Percentiles rank a stretch among this genome's conserved stretches.
Conservation (phyloP, 2,329 filamentous ascomycete genomes). For the Monilinia fructicola region DNA sequence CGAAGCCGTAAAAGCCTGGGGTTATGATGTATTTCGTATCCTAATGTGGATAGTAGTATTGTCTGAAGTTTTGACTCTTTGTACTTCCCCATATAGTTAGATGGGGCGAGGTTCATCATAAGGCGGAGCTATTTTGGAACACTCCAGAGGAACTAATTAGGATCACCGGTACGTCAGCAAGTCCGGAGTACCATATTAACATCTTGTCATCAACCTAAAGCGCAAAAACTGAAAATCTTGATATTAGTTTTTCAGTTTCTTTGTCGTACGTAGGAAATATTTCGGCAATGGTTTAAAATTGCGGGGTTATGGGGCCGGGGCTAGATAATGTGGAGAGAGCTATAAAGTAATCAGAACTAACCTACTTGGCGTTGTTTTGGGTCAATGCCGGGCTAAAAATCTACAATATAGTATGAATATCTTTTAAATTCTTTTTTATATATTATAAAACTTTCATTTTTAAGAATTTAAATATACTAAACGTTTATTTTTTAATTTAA, state of each 20-base stretch:
- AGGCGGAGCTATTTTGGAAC: slow-evolving; percentile 1
- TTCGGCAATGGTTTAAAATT: not conserved
- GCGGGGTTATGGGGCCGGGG: not conserved
- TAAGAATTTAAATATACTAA: too few relatives aligned
- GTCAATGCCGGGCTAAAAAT: too few relatives aligned
- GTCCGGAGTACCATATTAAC: not conserved
- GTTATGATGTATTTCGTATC: not conserved
- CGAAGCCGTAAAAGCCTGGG: not conserved
- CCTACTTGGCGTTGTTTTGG: too few relatives aligned
- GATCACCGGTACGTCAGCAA: not conserved
- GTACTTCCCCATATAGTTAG: slow-evolving; percentile 10
- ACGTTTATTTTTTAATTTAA: too few relatives aligned
- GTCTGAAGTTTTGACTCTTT: not conserved
- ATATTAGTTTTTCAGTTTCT: not conserved
- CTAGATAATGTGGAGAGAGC: not conserved
- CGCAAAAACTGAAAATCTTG: not conserved
- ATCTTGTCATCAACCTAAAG: not conserved
- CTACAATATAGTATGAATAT: too few relatives aligned
- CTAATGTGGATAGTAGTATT: not conserved
- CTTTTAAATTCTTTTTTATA: too few relatives aligned
- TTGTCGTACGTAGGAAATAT: not conserved
- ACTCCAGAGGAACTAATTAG: not conserved
- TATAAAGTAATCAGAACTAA: not conserved
- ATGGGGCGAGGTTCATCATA: not conserved
- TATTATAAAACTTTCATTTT: too few relatives aligned